Base-by-base conservation (phyloP, 352 stramenopile species). In the Pythium myriotylum region DNA sequence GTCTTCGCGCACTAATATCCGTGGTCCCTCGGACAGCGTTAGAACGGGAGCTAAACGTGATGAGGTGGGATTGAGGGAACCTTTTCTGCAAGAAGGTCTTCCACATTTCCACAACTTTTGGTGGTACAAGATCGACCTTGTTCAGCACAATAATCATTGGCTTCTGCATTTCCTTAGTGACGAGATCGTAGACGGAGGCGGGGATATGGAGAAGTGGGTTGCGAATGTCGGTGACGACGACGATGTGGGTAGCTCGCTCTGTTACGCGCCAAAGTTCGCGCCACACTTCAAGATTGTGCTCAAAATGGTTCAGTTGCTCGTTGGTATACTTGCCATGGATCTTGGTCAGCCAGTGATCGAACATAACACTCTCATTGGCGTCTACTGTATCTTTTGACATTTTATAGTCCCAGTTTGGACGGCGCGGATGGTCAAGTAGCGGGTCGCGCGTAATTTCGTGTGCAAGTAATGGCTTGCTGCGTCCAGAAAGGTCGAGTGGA, bases 351-450 rank as follows among this genome's bases (percentile, higher is more conserved):
- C 87, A 96, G 46, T 81, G 68, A 58, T 94, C 81, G 61, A 96
- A 96, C 78, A 91, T 92, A 40, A 91, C 71, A 57, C 67, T 86
- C 59, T 95, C 88, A 35, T 91, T 91, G 56, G 72, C 76, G 64
- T 94, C 81, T 52, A 94, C 82, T 82, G 61, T 89, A 64, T 91
- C 76, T 60, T 94, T 94, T n/a, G 83, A 81, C 80, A 92, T 91
- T 45, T 66, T 74, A 62, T 94, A 92, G 50, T 73, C 86, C 85
- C 85, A 94, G 16, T 67, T 66, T 4, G 85, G 83, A 22, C 85
- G 72, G 52, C 79, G 81, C 6, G 85, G 85, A 59, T 92, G 84
- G 62, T 92, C 83, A 16, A 94, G 65, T 52, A 91, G 68, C 26
- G 72, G 69, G 41, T 94, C 85, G 16, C 74, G 81, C 20, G 69